These are phyloP conservation scores for Cryptococcus floricola DNA, from an alignment of 1,284 basidiomycete genomes.

Conservation along the genomic window DNA sequence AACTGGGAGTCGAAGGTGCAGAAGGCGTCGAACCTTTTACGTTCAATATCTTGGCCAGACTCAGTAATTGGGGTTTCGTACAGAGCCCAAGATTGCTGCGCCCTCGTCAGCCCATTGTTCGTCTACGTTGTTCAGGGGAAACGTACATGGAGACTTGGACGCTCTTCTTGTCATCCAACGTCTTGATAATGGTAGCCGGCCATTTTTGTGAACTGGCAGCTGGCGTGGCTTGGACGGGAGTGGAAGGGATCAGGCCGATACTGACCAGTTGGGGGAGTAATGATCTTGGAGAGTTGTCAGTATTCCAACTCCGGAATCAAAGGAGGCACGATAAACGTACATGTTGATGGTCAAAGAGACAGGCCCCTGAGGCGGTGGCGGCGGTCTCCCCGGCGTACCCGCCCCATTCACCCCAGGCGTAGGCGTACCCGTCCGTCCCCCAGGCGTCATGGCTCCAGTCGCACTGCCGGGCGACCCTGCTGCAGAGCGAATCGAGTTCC, in stretches of 20 bases:
- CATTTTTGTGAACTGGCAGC: slow-evolving; percentile 11
- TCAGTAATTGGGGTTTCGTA: slow-evolving; percentile 27
- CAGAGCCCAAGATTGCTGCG: slow-evolving; percentile 21
- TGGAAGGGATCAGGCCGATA: slow-evolving; percentile 18
- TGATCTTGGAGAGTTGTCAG: slow-evolving; percentile 2
- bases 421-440: neutral
- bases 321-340: slow-evolving; percentile 5
- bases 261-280: slow-evolving; percentile 19
- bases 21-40: slow-evolving; percentile 12
- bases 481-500: neutral
- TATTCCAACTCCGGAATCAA: neutral
- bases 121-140: neutral
- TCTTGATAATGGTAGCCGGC: slow-evolving; percentile 26
- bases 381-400: neutral
- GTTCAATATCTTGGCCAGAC: slow-evolving; percentile 34
- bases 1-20: neutral
- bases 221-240: slow-evolving; percentile 15
- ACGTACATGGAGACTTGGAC: slow-evolving; percentile 36
- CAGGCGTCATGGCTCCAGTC: neutral
- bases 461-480: neutral
- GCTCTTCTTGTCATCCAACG: slow-evolving; percentile 34
- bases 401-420: neutral
- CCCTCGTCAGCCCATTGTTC: no score
- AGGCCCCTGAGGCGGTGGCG: slow-evolving; percentile 8
- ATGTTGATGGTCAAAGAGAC: slow-evolving; percentile 15